Conservation (phyloP, 2,329 filamentous ascomycete genomes). For the Geosmithia morbida region DNA sequence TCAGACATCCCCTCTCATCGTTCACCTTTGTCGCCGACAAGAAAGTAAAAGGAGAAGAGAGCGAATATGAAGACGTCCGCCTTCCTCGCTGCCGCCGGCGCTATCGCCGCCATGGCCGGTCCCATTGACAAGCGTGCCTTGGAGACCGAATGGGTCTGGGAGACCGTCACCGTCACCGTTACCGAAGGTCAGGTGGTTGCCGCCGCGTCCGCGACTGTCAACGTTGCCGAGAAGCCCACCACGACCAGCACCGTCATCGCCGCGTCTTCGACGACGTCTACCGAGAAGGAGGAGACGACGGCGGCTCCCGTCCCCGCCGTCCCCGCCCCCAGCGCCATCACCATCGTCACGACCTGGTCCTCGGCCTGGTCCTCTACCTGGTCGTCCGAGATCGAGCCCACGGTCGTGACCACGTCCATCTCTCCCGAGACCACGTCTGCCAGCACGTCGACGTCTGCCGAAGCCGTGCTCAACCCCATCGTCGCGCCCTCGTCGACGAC, state of each 20-base stretch:
- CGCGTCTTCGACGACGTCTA: neutral
- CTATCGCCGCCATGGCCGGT: constrained; percentile 27
- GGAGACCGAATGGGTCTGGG: constrained; percentile 24
- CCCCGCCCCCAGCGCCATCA: constrained; percentile 5
- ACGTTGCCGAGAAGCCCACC: constrained; percentile 10
- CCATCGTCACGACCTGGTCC: neutral
- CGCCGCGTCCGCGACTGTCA: constrained; percentile 7
- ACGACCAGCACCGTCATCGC: constrained; percentile 3
- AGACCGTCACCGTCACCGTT: constrained; percentile 29
- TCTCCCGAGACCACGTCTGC: constrained; percentile 3
- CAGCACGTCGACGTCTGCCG: constrained; percentile 1
- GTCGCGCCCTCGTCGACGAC: constrained; percentile 1
- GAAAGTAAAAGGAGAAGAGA: constrained; percentile 12
- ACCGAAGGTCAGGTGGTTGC: constrained; percentile 11
- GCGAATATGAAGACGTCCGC: constrained; percentile 40
- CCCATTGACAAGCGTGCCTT: constrained; percentile 22
- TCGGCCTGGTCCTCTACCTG: neutral
- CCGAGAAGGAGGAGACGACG: neutral
- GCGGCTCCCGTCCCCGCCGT: constrained; percentile 1
- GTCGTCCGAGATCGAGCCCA: neutral
- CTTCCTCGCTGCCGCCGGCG: constrained; percentile 27
- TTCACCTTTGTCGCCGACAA: constrained; percentile 7
- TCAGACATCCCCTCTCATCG: neutral
- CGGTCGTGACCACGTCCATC: constrained; percentile 2
- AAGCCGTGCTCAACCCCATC: neutral